Base-by-base conservation (phyloP, 2,329 filamentous ascomycete species). In the Falciphora oryzae region DNA sequence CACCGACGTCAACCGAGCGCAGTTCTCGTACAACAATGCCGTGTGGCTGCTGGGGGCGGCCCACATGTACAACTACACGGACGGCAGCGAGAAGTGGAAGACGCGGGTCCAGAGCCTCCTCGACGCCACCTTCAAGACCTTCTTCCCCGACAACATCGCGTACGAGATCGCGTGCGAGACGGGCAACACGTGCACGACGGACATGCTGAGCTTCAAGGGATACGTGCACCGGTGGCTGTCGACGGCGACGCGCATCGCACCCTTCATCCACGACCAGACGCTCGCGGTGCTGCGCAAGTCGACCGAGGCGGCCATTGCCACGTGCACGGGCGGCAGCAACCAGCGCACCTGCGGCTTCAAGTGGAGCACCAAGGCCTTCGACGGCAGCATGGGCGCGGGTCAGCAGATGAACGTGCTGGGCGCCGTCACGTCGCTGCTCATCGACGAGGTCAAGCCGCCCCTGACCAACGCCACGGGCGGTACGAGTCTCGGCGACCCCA, bases 181-280 rank as follows among this genome's bases (percentile, higher is more conserved):
- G 27, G 75, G 77, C 0, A 67, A 65, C 14, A 78, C 71, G 2
- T 90, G 87, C 75, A 83, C 83, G 67, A 77, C 78, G 27, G 87
- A 89, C 69, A 83, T 87, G 73, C 77, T 79, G 64, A 79, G 80
- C 27, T 88, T 84, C 78, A 87, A 87, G 70, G 83, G 82, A 11
- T 80, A 83, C 59, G 74, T 86, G 29, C 76, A 81, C 50, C 78
- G 81, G 25, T 84, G 81, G 78, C 76, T 88, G 66, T 80, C 80
- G 3, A 74, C 78, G 22, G 78, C 80, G 1, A 75, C 79, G 2
- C 75, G 83, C 66, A 65, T 87, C 18, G 81, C 83, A 1, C 84
- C 85, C 0, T 81, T 77, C 61, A 80, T 79, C 0, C 72, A 73
- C 38, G 74, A 77, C 11, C 66, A 64, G 0, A 81, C 87, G 66